Conservation (phyloP, 2,329 filamentous ascomycete species). For the Trichoderma guizhouense region DNA sequence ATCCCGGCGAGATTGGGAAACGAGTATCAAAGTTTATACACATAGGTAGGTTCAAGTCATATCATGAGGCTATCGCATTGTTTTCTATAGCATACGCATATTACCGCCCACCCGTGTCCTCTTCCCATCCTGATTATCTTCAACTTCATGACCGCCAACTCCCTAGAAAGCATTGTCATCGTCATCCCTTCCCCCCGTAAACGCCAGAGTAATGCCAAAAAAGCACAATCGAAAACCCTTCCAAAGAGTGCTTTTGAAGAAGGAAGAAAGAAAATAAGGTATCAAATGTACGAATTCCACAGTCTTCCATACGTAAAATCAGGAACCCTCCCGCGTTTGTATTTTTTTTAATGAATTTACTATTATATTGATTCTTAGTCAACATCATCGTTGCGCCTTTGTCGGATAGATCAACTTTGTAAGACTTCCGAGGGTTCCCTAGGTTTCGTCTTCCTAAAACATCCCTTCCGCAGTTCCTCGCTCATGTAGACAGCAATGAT, state of each 20-base stretch:
- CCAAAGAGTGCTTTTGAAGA: background rate
- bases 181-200: background rate
- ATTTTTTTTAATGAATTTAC: background rate
- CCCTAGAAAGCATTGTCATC: background rate
- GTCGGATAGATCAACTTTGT: background rate
- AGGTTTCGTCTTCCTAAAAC: too few species aligned
- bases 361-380: background rate
- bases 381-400: background rate
- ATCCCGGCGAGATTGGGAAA: background rate
- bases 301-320: background rate
- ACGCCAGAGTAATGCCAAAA: constrained; percentile 14
- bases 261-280: background rate
- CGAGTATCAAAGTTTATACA: background rate
- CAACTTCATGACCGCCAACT: constrained; percentile 7
- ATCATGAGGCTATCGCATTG: background rate
- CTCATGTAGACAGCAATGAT: background rate
- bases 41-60: background rate
- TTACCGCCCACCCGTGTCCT: background rate
- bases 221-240: background rate
- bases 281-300: constrained; percentile 1
- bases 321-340: background rate
- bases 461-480: background rate
- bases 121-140: background rate
- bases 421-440: background rate
- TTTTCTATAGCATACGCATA: constrained; percentile 9